Base-by-base conservation (phyloP, 2,329 filamentous ascomycete genomes). In the Truncatella angustata region DNA sequence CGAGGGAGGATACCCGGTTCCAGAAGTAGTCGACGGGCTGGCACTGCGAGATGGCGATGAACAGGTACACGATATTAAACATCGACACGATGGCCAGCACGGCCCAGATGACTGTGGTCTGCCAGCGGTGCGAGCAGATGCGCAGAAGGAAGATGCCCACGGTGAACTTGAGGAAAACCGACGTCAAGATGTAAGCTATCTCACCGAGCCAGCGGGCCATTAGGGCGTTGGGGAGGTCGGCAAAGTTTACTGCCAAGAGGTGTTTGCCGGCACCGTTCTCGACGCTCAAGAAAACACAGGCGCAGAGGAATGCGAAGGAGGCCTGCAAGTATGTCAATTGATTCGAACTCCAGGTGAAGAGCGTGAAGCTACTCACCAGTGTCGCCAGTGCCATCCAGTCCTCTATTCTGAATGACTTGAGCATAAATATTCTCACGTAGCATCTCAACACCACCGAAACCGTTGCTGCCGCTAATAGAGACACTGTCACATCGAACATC, bases 121-220 rank as follows among this genome's bases (percentile, higher is more conserved):
- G 69, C 57, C 66, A 68, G 21, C 51, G 51, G 18, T 58, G 48
- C 51, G 66, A 56, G 58, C 66, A 68, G 28, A 74, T 69, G 23
- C 71, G 67, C n/a, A 73, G 52, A 14, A 74, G 60, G 51, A 73
- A 71, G 44, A 73, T 56, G 36, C 67, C 66, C 23, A 73, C 67
- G 46, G 68, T 70, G 46, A 70, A 62, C 55, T 73, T 73, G 28
- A 72, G 59, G 4, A 67, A 57, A 37, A 71, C 66, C 28, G 68
- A 70, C 5, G 70, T 66, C n/a, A 70, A 49, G n/a, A 73, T 62
- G 39, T 74, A 74, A 23, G 63, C 58, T 6, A 68, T 56, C 49
- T 73, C 71, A 16, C 67, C 72, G 4, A 63, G 61, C 69, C 70
- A 74, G 40, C 65, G 61, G 50, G 60, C 58, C 60, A 64, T 37